Evolutionary conservation across 345 rosid species (phyloP).

Genomic region (Crucihimalaya himalaica): DNA sequence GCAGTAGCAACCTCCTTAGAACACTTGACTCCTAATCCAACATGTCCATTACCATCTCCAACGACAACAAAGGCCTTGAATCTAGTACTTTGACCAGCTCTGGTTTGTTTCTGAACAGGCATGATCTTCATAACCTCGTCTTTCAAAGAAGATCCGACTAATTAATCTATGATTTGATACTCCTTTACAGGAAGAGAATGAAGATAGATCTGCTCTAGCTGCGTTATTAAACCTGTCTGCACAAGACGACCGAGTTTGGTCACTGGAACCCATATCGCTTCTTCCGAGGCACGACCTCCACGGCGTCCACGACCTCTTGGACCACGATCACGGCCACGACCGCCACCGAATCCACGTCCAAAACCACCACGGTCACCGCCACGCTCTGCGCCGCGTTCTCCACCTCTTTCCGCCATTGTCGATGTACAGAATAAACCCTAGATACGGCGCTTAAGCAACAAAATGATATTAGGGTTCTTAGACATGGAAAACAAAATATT

Average conservation of each 20-base stretch:
- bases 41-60: no score
- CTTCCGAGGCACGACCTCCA: constrained; percentile 66
- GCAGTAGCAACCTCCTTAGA: not conserved
- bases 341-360: constrained; percentile 56
- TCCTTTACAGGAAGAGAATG: constrained; percentile 86
- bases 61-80: no score
- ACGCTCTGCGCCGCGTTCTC: constrained; percentile 34
- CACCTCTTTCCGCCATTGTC: constrained; percentile 69
- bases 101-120: constrained; percentile 82
- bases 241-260: constrained; percentile 86
- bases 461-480: no score
- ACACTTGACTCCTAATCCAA: no score
- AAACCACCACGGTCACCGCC: constrained; percentile 61
- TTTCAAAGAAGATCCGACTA: constrained; percentile 62
- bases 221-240: constrained; percentile 46
- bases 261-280: constrained; percentile 78
- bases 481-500: no score
- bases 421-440: not conserved
- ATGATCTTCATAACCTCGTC: constrained; percentile 92
- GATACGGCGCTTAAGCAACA: not conserved
- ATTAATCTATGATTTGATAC: constrained; percentile 68
- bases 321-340: constrained; percentile 34
- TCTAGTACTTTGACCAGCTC: constrained; percentile 72
- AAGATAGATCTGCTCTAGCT: constrained; percentile 69
- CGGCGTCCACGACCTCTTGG: constrained; percentile 55